Conservation (phyloP, 2,329 filamentous ascomycete species). For the Rutstroemia sydowiana region DNA sequence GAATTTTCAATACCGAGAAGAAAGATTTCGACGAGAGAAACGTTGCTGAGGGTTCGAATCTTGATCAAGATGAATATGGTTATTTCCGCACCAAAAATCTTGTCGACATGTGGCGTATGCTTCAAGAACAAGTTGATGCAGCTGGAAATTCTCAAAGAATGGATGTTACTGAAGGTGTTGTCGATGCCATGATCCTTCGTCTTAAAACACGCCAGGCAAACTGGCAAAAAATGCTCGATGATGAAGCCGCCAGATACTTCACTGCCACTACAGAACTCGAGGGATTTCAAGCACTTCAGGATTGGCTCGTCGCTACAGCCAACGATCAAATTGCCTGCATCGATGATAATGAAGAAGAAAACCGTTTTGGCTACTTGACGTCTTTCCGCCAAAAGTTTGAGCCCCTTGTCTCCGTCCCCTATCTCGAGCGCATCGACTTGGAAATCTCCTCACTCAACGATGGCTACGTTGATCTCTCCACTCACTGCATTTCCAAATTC, state of each 20-base stretch:
- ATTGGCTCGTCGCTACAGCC: slow-evolving; percentile 94
- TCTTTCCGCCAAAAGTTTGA: slow-evolving; percentile 81
- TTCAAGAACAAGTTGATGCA: slow-evolving; percentile 83
- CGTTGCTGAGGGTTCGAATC: slow-evolving; percentile 63
- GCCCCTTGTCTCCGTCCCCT: slow-evolving; percentile 70
- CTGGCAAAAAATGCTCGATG: slow-evolving; percentile 83
- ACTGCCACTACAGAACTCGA: slow-evolving; percentile 47
- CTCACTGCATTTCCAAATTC: slow-evolving; percentile 85
- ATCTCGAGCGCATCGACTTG: slow-evolving; percentile 64
- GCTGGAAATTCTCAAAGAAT: slow-evolving; percentile 77
- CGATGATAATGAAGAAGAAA: slow-evolving; percentile 76
- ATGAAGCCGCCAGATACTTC: slow-evolving; percentile 73
- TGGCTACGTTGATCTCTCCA: slow-evolving; percentile 90
- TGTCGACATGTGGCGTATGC: slow-evolving; percentile 94
- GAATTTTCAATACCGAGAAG: slow-evolving; percentile 77
- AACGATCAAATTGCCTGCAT: slow-evolving; percentile 99
- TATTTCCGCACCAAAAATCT: slow-evolving; percentile 89
- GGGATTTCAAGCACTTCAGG: slow-evolving; percentile 73
- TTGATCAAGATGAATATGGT: slow-evolving; percentile 82
- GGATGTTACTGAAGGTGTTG: slow-evolving; percentile 89
- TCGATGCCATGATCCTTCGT: slow-evolving; percentile 90
- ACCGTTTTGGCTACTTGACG: slow-evolving; percentile 72
- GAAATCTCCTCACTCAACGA: slow-evolving; percentile 74
- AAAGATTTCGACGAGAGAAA: slow-evolving; percentile 74
- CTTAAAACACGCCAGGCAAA: slow-evolving; percentile 74